Evolutionary conservation across 139 green algal species (phyloP), one percentile per base, ranked within the genome.

Genomic region (Protoeuglena noctilucae): DNA sequence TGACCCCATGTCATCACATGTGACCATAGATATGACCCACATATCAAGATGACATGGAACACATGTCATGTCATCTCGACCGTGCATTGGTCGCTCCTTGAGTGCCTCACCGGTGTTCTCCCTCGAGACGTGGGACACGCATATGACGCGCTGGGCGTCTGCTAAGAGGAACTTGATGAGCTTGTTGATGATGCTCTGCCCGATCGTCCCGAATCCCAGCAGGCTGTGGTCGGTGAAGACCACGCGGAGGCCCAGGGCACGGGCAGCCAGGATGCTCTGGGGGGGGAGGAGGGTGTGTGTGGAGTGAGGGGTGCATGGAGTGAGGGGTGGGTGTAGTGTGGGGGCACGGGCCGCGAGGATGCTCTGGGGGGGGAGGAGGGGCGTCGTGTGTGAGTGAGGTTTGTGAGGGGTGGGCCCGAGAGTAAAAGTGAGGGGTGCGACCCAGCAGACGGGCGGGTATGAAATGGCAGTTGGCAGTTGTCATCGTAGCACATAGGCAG

Each of bases 141-240:
- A 98, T 52, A 98, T 84, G 27, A 73, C 69, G 54, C 69, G 64
- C 1, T 68, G 25, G 6, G 39, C 34, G 34, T 39, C 39, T 22
- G 53, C 51, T 27, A 40, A 28, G 14, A 40, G 24, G 16, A 62
- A 26, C 29, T 62, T 62, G 17, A 62, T 40, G 48, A 48, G 46
- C 71, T 94, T 91, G 73, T 97, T 98, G n/a, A 79, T 80, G 6
- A 82, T 29, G 46, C 97, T 95, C 69, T 64, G 80, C 28, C 53
- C 45, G 18, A 66, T 56, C 54, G 95, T 87, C 16, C 83, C 79
- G 72, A 98, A 96, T 16, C 90, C 90, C 49, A 94, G 93, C 24
- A 98, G 74, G 0, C 83, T 94, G 67, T 98, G 90, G 73, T 96
- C 89, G 1, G 90, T 98, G 75, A 97, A 98, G 14, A 95, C 83